Evolutionary conservation across 768 basidiomycete species (phyloP), one percentile per base, ranked within the genome.

Genomic region (Kondoa malvinella): DNA sequence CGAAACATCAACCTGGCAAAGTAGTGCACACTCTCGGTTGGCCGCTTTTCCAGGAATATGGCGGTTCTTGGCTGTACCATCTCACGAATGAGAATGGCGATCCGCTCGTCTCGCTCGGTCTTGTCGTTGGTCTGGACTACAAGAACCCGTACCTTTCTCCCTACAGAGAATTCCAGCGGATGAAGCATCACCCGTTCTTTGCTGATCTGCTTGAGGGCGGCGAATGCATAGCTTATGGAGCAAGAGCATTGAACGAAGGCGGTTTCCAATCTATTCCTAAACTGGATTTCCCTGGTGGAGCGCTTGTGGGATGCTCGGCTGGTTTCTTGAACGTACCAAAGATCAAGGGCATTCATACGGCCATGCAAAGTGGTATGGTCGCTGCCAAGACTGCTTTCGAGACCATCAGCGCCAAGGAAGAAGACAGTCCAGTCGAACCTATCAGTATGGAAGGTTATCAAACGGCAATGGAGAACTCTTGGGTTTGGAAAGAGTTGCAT

Each of bases 321-420:
- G 94, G 94, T 15, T 92, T 97, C 76, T 83, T 99, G 69, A 97
- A 97, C 78, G 83, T 95, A 14, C 87, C 92, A 16, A 97, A 95
- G 79, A 97, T 99, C 78, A 97, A 97, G 76, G 94, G 94, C 16
- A 94, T 92, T 0, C 95, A 97, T 76, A 97, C 92, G 69, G 92
- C 94, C 1, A 97, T 99, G 95, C 92, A 97, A 81, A 89, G 87
- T 40, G 95, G 95, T 31, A 96, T 96, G 87, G 81, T 97, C 25
- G 94, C 92, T 31, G 94, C 90, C 0, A 92, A 99, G 76, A 82
- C 88, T 0, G 89, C 89, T 0, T 91, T 81, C 72, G 81, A 84
- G 3, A 82, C 82, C 2, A 78, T 94, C 63, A 77, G 79, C 4
- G 66, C 77, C 14, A 66, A 70, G 63, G 77, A 76, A 30, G 67